Evolutionary conservation across 768 basidiomycete species (phyloP), one percentile per base, ranked within the genome.

Genomic region (Cantharellus cinnabarinus): DNA sequence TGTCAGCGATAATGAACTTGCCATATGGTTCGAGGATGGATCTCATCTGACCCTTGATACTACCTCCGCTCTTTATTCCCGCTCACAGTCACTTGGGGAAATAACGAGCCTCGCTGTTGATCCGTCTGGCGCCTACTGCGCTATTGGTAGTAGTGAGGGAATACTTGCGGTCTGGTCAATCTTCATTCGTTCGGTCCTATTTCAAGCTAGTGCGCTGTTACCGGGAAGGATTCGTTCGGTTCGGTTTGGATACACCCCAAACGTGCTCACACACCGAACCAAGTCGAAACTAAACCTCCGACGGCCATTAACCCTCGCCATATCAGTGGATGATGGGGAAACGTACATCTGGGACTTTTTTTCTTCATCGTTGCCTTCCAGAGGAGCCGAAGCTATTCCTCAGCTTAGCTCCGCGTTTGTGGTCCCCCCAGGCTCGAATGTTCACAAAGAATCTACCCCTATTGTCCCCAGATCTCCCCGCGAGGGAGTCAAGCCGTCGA

Each of bases 1-100:
- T 2, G 80, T 89, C 40, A 85, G 86, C 3, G 81, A 84, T 64
- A 88, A 87, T 65, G 83, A 89, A 67, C 71, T 91, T 44, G 74
- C 75, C 57, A 71, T 89, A 4, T 89, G 85, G 86, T 73, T 75
- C 4, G 53, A 44, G n/a, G 52, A 59, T 15, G 52, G 41, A n/a
- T 7, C 20, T 4, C 14, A 38, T 48, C 15, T 35, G 41, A 37
- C 4, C 40, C 4, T 42, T 50, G 41, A 44, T 15, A 35, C 37
- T 42, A 38, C 34, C 15, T 35, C 38, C 38, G 5, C 20, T 15
- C 51, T 10, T 41, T 29, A 29, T 29, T 42, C 20, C n/a, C 48
- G 35, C 20, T 35, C 41, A 38, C 20, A 39, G 15, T 41, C 29
- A 5, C 35, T 54, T 50, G 10, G 7, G 5, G 58, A 5, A 58